Evolutionary conservation across 805 yeast genomes (phyloP), one percentile per base, ranked within the genome.

Genomic region (Cyberlindnera euphorbiiphila): DNA sequence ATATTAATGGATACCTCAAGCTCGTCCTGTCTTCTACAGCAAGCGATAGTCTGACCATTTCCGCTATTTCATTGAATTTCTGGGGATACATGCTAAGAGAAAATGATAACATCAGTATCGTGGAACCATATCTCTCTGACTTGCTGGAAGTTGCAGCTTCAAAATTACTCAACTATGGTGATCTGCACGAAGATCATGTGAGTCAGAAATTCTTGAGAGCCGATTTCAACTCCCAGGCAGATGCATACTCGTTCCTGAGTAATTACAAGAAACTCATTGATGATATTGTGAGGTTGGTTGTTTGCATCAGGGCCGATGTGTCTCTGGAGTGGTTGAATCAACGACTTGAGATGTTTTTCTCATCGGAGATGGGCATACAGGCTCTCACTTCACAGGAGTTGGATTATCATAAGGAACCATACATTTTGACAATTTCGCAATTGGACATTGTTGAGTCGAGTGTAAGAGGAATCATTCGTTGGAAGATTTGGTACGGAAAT

Each of bases 31-130:
- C 79, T 31, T 86, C 96, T 1, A 85, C 96, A 0, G 74, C 71
- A 51, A 93, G 87, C 54, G 84, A 86, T 18, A 85, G 95, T 51
- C 69, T 93, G 39, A 81, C 91, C n/a, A 81, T 91, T 3, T 82
- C 95, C 34, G 96, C 96, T 0, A 69, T 93, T 13, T 85, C 96
- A 0, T 63, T 93, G 36, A 96, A 88, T 57, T 83, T 93, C 65
- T 94, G 98, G 98, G 87, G 95, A 43, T 76, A 91, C 2, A 77
- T 91, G 48, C 64, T 94, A 35, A 72, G 99, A 51, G 76, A 81
- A 40, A 96, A 88, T 49, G 75, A 77, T 10, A 72, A 71, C 46
- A 66, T 69, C 6, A 72, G 75, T 25, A 51, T 66, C 22, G 76
- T 83, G 28, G 69, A 70, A 36, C 63, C 64, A 7, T 60, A 82